Evolutionary conservation across 306 rosid species (phyloP).

Genomic region (Carpinus viminea): DNA sequence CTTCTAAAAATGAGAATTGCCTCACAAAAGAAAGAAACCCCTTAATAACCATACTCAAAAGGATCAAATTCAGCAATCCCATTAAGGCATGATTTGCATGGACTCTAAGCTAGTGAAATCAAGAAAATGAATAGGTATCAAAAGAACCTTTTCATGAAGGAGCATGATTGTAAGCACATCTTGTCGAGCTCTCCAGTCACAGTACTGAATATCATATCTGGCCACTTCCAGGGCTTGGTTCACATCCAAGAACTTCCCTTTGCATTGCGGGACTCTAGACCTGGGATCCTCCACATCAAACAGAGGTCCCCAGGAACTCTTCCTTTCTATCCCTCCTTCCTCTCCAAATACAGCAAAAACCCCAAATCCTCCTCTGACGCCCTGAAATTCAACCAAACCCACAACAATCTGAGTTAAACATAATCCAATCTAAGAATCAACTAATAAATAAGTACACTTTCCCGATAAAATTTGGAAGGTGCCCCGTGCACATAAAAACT

Average conservation of each 20-base stretch:
- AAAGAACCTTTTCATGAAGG: conserved; percentile 87
- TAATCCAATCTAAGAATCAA: background rate
- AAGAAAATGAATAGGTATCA: conserved; percentile 1
- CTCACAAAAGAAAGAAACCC: background rate
- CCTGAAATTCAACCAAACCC: conserved; percentile 53
- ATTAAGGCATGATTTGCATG: conserved; percentile 9
- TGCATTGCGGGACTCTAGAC: conserved; percentile 56
- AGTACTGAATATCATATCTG: conserved; percentile 79
- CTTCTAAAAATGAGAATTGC: background rate
- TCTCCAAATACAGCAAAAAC: conserved; percentile 83
- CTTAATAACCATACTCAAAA: background rate
- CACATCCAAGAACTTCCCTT: conserved; percentile 80
- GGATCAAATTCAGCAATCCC: background rate
- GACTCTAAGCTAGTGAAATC: background rate
- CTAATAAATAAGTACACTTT: background rate
- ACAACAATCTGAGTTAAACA: conserved; percentile 11
- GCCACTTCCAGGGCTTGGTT: conserved; percentile 89
- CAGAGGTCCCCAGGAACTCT: conserved; percentile 75
- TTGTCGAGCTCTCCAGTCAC: conserved; percentile 99
- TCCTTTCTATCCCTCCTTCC: conserved; percentile 60
- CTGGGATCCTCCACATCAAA: conserved; percentile 98
- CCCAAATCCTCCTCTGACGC: conserved; percentile 61
- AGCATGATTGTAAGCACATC: conserved; percentile 93
- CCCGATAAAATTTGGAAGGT: background rate
- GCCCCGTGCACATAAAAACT: no score